Percentiles rank a stretch among this genome's conserved stretches.
Evolutionary conservation across 225 moss, liverwort and hornwort genomes (phyloP).

Genomic region (Neckera pumila): DNA sequence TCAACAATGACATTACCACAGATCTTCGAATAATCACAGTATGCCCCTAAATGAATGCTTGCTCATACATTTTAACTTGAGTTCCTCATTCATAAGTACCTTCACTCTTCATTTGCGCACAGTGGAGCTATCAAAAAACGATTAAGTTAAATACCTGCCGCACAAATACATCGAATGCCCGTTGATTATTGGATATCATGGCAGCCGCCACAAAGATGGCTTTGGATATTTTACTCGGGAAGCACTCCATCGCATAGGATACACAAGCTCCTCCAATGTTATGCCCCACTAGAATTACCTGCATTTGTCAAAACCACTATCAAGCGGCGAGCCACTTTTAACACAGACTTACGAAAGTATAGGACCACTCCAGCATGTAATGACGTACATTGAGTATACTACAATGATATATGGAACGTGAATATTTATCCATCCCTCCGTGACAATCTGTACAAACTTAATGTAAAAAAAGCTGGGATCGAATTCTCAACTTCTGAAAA

Average conservation of each 20-base stretch:
- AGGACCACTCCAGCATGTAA: not conserved
- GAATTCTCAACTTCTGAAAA: not conserved
- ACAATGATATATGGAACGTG: too few species aligned
- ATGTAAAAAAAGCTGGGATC: not conserved
- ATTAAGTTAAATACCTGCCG: slow-evolving; percentile 40
- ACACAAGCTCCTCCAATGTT: slow-evolving; percentile 56
- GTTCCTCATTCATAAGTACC: not conserved
- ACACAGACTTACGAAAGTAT: not conserved
- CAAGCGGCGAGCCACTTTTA: not conserved
- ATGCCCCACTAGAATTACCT: slow-evolving; percentile 54
- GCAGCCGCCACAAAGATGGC: slow-evolving; percentile 49
- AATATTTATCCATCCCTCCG: not conserved
- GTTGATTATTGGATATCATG: slow-evolving; percentile 48
- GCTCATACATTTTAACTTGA: not conserved
- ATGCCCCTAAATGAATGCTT: not conserved
- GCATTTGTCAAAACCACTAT: not conserved
- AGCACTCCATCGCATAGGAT: slow-evolving; percentile 50
- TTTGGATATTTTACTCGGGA: slow-evolving; percentile 33
- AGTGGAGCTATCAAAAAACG: not conserved
- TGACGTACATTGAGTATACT: not conserved
- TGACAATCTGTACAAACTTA: not conserved
- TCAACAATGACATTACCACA: not conserved
- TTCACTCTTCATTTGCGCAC: not conserved
- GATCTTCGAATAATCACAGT: not conserved
- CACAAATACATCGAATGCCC: slow-evolving; percentile 81